Percentiles rank a stretch among this genome's conserved stretches.
Conservation (phyloP, 1,139 yeast genomes). For the Blastobotrys malaysiensis region DNA sequence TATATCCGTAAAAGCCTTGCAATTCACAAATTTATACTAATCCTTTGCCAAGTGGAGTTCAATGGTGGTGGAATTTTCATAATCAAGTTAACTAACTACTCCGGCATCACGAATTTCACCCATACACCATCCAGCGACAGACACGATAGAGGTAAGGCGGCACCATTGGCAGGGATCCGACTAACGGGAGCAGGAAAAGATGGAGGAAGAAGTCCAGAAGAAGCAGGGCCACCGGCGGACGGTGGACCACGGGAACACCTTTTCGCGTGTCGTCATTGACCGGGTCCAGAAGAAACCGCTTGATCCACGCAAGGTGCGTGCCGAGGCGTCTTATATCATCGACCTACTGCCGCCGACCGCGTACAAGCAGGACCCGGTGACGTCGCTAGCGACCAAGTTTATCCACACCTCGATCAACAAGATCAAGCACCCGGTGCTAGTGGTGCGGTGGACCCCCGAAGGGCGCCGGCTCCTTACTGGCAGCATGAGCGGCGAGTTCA, state of each 20-base stretch:
- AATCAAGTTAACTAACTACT: not conserved
- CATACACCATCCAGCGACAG: not conserved
- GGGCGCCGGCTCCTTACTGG: conserved; percentile 89
- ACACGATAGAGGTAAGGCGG: too few relatives aligned
- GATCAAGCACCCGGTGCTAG: conserved; percentile 85
- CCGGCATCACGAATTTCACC: not conserved
- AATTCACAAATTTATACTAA: too few relatives aligned
- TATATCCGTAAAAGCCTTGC: too few relatives aligned
- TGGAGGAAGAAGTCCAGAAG: conserved; percentile 22
- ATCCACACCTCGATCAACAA: conserved; percentile 89
- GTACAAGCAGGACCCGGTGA: conserved; percentile 51
- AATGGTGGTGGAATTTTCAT: not conserved
- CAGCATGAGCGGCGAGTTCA: conserved; percentile 90
- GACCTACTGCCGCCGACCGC: conserved; percentile 70
- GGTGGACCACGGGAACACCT: conserved; percentile 81
- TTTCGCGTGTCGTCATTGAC: conserved; percentile 65
- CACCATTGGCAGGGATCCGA: too few relatives aligned
- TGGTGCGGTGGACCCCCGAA: conserved; percentile 94
- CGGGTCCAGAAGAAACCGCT: conserved; percentile 39
- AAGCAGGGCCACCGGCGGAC: conserved; percentile 70
- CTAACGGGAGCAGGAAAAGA: not conserved
- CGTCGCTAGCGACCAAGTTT: conserved; percentile 58
- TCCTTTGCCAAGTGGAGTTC: too few relatives aligned
- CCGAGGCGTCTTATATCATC: conserved; percentile 69
- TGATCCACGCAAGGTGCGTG: conserved; percentile 56